A percentile compares a stretch with the other conserved stretches of the same genome.
phyloP scores from a whole-genome alignment of 169 alveolate species.

The Besnoitia besnoiti region DNA sequence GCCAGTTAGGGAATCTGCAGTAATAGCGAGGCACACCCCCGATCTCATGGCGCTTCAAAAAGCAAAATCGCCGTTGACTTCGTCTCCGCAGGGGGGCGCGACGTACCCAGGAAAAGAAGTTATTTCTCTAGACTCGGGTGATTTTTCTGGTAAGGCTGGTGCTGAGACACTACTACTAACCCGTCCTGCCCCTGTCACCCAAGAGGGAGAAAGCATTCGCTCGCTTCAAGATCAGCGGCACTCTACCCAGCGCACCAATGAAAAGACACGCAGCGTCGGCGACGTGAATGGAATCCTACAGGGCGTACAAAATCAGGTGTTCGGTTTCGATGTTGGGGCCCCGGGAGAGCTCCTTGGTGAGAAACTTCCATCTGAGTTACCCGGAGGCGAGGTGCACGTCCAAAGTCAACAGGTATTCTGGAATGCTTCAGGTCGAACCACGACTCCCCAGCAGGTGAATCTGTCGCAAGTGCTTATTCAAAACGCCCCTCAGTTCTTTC shows the following conservation, averaged over 20 bases:
- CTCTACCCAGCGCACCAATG: not conserved
- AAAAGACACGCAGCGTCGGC: not conserved
- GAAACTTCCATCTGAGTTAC: not conserved
- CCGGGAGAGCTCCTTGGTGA: not conserved
- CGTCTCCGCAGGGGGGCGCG: not conserved
- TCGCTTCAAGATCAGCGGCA: not conserved
- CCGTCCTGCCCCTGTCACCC: not conserved
- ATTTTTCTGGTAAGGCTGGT: too few species aligned
- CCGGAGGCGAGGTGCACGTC: not conserved
- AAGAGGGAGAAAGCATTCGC: not conserved
- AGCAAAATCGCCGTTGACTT: too few species aligned
- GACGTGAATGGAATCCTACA: not conserved
- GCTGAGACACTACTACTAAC: too few species aligned
- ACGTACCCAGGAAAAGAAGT: too few species aligned
- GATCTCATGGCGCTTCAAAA: too few species aligned
- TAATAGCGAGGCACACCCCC: too few species aligned
- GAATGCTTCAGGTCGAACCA: not conserved
- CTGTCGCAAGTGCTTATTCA: constrained; percentile 32
- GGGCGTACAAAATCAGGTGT: not conserved
- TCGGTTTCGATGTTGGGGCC: not conserved
- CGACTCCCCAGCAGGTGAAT: constrained; percentile 15
- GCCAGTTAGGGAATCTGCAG: too few species aligned
- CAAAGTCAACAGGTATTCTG: not conserved
- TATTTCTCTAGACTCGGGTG: too few species aligned
- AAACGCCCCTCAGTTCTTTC: constrained; percentile 20